Base-by-base conservation (phyloP, 768 basidiomycete species). In the Thelephora ganbajun region DNA sequence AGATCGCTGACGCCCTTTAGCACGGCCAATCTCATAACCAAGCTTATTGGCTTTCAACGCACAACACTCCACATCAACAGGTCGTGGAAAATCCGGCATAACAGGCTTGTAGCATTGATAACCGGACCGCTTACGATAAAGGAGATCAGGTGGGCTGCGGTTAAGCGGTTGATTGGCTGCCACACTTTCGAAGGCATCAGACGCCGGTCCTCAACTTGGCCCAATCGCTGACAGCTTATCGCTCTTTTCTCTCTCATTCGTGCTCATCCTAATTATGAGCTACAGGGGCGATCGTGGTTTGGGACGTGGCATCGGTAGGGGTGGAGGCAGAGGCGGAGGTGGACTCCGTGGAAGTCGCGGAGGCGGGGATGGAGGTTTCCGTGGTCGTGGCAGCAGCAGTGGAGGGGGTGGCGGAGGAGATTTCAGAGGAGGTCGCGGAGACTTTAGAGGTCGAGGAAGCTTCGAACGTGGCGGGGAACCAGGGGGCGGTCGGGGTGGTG, bases 331-430 rank as follows among this genome's bases (percentile, higher is more conserved):
- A n/a, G 43, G 19, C 39, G 42, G 55, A 43, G 62, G 61, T 11
- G 53, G 59, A 9, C 19, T 33, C 13, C 51, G 48, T 42, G 46
- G n/a, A n/a, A n/a, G 57, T 33, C 54, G 60, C 18, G 54, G 26
- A 30, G 9, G 26, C 9, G 26, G 26, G 5, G 26, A 30, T 30
- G 5, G 5, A 30, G 26, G 26, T 30, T 30, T 30, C 26, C 26
- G 59, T 33, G 57, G 47, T 35, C 33, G 58, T 6, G 59, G 57
- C 12, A 51, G 26, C 26, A 9, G 26, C 9, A 48, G 57, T 9
- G 56, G 61, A 3, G 60, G 59, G 5, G 53, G 47, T 20, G 51
- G 56, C 11, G 59, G 67, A n/a, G 67, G 52, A 45, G 48, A 49
- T 19, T 43, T 55, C 22, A 44, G 53, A 14, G 43, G 55, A 5